These are phyloP conservation scores for Pelargonium fulgidum DNA, from an alignment of 441 rosid species.

Conservation along the genomic window DNA sequence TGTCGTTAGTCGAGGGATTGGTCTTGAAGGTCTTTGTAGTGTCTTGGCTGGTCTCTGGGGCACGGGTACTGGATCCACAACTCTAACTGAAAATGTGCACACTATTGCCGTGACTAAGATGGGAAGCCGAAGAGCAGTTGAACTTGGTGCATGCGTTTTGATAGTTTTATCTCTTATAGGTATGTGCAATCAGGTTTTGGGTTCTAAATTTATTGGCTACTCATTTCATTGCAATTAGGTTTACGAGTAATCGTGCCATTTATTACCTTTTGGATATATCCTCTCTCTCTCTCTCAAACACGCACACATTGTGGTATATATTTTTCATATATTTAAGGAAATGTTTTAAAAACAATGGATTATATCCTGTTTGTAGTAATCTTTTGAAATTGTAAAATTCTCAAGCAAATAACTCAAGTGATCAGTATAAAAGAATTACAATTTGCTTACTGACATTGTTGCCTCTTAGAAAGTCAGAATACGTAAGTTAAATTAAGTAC, in stretches of 20 bases:
- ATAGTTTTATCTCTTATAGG: conserved; percentile 75
- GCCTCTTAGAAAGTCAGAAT: not conserved
- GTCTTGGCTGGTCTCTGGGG: conserved; percentile 97
- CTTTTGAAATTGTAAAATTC: not conserved
- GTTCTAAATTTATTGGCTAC: conserved; percentile 3
- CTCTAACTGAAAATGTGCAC: conserved; percentile 92
- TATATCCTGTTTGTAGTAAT: not conserved
- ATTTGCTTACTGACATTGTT: not conserved
- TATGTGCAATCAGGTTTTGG: conserved; percentile 33
- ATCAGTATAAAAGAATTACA: no score
- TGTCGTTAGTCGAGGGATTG: conserved; percentile 80
- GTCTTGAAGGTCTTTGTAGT: conserved; percentile 86
- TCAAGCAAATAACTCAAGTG: not conserved
- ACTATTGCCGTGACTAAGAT: conserved; percentile 94
- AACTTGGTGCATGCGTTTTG: conserved; percentile 70
- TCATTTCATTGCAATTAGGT: not conserved
- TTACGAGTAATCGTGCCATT: not conserved
- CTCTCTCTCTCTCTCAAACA: not conserved
- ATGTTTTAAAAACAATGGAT: not conserved
- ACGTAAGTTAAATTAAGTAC: no score
- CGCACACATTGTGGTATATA: not conserved
- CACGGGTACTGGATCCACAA: conserved; percentile 86
- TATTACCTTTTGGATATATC: not conserved
- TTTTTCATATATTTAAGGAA: not conserved
- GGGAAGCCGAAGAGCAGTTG: conserved; percentile 94